Base-by-base conservation (phyloP, 2,329 filamentous ascomycete species). In the Curvularia verruculosa region DNA sequence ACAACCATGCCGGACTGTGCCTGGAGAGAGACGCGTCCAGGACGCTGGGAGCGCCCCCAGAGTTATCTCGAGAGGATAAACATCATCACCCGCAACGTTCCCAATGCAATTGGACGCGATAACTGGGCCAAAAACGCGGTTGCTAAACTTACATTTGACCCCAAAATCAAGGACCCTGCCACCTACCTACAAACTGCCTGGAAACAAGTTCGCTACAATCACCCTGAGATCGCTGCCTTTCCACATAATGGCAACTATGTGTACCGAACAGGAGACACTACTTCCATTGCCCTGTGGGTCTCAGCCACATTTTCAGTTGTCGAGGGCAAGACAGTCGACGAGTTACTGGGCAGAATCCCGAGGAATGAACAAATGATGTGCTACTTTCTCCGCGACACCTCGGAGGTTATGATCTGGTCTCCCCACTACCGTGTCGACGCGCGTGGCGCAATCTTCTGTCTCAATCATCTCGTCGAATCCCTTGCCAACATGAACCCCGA, bases 121-220 rank as follows among this genome's bases (percentile, higher is more conserved):
- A 66, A 69, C 41, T 69, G 66, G 66, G 66, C 65, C 18, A 69
- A 68, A 43, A 68, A 60, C 6, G 66, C 64, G 13, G 63, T 68
- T 31, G 65, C 65, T 18, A 69, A 66, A 44, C 65, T 69, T 37
- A 59, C 62, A 34, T 69, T 69, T 47, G 43, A 64, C 40, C 63
- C 65, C 4, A 39, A 50, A 3, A 54, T 69, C 23, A 63, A 60
- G 29, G 64, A 69, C 26, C 66, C 66, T 10, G 65, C 52, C 21
- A 36, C 50, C 13, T 63, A 63, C 24, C 58, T 69, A 3, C 49
- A 53, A 37, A 56, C 51, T 36, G 66, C 66, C 9, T 69, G 66
- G 66, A 69, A 68, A 49, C 66, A 69, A 47, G 66, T 69, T n/a
- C 63, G 66, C 28, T 69, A 65, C 60, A 67, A 63, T 50, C 65